A percentile compares a stretch with the other conserved stretches of the same genome.
Conservation (phyloP, 2,329 filamentous ascomycete genomes). For the Fusarium sp. region DNA sequence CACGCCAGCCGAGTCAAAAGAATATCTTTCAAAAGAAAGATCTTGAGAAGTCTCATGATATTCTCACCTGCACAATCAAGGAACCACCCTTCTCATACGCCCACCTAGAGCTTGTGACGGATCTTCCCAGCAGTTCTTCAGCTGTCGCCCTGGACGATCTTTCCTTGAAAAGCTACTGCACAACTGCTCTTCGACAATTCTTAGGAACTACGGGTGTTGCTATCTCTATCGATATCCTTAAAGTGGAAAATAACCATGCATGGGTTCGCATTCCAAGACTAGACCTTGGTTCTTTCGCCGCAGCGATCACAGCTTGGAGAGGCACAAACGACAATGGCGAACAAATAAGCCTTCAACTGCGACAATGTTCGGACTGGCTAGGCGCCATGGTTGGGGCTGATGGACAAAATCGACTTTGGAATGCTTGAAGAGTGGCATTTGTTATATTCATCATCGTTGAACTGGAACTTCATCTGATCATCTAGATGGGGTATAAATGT, state of each 20-base stretch:
- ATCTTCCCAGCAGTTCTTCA: slow-evolving; percentile 33
- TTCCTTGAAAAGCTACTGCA: slow-evolving; percentile 71
- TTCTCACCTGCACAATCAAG: slow-evolving; percentile 64
- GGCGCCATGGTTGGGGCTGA: slow-evolving; percentile 66
- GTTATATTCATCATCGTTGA: slow-evolving; percentile 30
- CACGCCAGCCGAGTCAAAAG: slow-evolving; percentile 34
- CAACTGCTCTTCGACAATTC: slow-evolving; percentile 72
- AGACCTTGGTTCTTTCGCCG: slow-evolving; percentile 70
- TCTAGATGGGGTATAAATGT: slow-evolving; percentile 46
- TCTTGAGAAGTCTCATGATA: slow-evolving; percentile 58
- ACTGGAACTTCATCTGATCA: slow-evolving; percentile 35
- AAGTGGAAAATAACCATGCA: slow-evolving; percentile 64
- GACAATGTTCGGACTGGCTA: slow-evolving; percentile 72
- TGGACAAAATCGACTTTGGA: slow-evolving; percentile 59
- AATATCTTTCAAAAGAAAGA: slow-evolving; percentile 47
- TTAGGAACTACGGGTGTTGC: slow-evolving; percentile 75
- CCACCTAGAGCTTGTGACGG: slow-evolving; percentile 62
- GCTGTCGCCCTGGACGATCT: slow-evolving; percentile 65
- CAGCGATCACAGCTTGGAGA: slow-evolving; percentile 73
- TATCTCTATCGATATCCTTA: slow-evolving; percentile 77
- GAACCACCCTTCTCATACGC: slow-evolving; percentile 66
- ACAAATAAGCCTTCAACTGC: slow-evolving; percentile 65
- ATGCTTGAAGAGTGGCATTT: slow-evolving; percentile 49
- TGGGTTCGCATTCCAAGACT: slow-evolving; percentile 74
- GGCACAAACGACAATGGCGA: slow-evolving; percentile 57